Conservation (phyloP, 345 rosid genomes). For the Linum trigynum region DNA sequence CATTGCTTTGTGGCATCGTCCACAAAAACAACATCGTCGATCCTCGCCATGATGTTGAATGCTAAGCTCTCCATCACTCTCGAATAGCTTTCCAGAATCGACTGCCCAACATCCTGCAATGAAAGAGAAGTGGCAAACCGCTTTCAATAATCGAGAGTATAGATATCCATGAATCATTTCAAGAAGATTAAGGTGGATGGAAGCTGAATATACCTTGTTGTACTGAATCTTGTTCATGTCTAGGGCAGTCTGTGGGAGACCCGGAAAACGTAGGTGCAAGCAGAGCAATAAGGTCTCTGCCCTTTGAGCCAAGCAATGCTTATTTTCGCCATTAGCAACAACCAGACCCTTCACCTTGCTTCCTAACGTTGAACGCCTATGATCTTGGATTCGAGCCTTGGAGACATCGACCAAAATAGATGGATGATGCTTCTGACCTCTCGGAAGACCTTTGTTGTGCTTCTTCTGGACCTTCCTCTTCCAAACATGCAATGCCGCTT, state of each 20-base stretch:
- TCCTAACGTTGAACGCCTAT: slow-evolving; percentile 60
- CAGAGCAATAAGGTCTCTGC: slow-evolving; percentile 15
- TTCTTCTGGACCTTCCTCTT: slow-evolving; percentile 51
- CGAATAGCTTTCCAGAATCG: slow-evolving; percentile 94
- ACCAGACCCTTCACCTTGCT: slow-evolving; percentile 69
- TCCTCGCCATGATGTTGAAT: slow-evolving; percentile 94
- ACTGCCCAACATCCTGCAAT: slow-evolving; percentile 90
- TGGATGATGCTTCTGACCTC: slow-evolving; percentile 6
- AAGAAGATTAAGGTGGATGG: not conserved
- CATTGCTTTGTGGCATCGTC: slow-evolving; percentile 60
- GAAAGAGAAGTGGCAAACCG: not conserved
- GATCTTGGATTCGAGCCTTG: not conserved
- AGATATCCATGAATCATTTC: not conserved
- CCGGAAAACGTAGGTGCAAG: slow-evolving; percentile 19
- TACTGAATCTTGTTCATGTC: slow-evolving; percentile 20
- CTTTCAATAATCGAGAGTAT: too few species aligned
- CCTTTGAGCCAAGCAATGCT: slow-evolving; percentile 16
- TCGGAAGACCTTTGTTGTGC: slow-evolving; percentile 26
- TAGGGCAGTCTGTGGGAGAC: slow-evolving; percentile 19
- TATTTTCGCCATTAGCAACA: slow-evolving; percentile 9
- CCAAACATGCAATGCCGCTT: slow-evolving; percentile 82
- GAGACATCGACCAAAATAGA: not conserved
- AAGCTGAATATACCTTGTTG: slow-evolving; percentile 14
- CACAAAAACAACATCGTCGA: slow-evolving; percentile 85
- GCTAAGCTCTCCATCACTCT: slow-evolving; percentile 99